These are phyloP conservation scores for Seiridium unicorne DNA, from an alignment of 2,329 filamentous ascomycete genomes.

Conservation along the genomic window DNA sequence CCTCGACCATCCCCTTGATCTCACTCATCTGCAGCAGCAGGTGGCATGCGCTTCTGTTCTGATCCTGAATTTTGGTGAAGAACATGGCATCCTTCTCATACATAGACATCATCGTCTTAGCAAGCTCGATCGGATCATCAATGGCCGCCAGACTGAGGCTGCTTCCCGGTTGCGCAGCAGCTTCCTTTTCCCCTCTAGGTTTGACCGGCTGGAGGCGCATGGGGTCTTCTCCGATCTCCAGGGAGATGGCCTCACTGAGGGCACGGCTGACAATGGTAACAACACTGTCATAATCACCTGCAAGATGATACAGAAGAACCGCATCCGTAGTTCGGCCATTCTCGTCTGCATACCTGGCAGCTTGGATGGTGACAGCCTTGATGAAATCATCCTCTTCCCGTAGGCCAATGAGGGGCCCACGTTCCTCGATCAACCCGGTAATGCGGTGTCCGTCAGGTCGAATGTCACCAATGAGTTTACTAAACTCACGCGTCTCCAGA, in stretches of 20 bases:
- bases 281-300: constrained; percentile 94
- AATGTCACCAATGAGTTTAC: constrained; percentile 89
- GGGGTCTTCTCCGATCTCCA: constrained; percentile 80
- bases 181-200: constrained; percentile 53
- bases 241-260: constrained; percentile 82
- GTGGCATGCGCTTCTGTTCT: constrained; percentile 55
- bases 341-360: constrained; percentile 89
- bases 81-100: constrained; percentile 62
- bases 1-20: constrained; percentile 57
- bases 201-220: constrained; percentile 78
- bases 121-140: constrained; percentile 60
- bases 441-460: constrained; percentile 81
- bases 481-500: constrained; percentile 95
- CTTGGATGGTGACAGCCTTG: constrained; percentile 87
- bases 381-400: constrained; percentile 81
- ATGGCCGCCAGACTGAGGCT: constrained; percentile 61
- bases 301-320: constrained; percentile 89
- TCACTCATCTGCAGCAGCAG: constrained; percentile 60
- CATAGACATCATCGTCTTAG: constrained; percentile 61
- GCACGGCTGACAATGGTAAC: constrained; percentile 85
- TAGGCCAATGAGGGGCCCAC: constrained; percentile 77
- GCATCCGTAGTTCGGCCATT: constrained; percentile 92
- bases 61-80: constrained; percentile 54
- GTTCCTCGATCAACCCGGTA: constrained; percentile 82
- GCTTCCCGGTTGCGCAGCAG: constrained; percentile 42